Evolutionary conservation across 192 early-diverging fungal species (phyloP).

Genomic region (Spinellus fusiger): DNA sequence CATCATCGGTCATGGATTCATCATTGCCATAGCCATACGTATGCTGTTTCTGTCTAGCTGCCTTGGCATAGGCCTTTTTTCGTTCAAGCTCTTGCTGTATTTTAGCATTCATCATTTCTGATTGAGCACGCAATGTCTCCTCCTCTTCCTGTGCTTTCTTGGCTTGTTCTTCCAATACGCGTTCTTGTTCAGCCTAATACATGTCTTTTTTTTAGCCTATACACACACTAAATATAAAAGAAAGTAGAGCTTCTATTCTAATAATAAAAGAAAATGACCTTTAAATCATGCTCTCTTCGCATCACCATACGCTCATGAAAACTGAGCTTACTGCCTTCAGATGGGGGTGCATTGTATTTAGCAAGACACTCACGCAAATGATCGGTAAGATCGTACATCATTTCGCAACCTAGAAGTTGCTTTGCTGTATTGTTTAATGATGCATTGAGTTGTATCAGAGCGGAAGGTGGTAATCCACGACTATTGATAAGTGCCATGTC

Average conservation of each 20-base stretch:
- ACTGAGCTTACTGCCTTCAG: slow-evolving; percentile 44
- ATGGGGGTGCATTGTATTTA: slow-evolving; percentile 43
- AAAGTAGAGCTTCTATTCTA: neutral
- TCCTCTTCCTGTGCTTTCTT: slow-evolving; percentile 37
- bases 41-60: slow-evolving; percentile 12
- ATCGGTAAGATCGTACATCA: slow-evolving; percentile 61
- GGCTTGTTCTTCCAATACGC: slow-evolving; percentile 27
- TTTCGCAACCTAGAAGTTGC: slow-evolving; percentile 49
- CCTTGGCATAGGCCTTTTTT: slow-evolving; percentile 25
- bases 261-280: slow-evolving; percentile 13
- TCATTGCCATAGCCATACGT: slow-evolving; percentile 10
- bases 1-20: slow-evolving; percentile 17
- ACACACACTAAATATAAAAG: neutral
- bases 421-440: slow-evolving; percentile 33
- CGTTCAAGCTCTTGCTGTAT: slow-evolving; percentile 25
- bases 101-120: slow-evolving; percentile 28
- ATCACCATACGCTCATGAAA: slow-evolving; percentile 52
- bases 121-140: slow-evolving; percentile 27
- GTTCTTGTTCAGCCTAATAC: slow-evolving; percentile 33
- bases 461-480: slow-evolving; percentile 44
- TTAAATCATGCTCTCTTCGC: slow-evolving; percentile 41
- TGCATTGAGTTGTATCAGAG: slow-evolving; percentile 38
- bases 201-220: neutral
- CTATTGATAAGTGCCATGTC: slow-evolving; percentile 47
- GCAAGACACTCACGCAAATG: slow-evolving; percentile 55